Evolutionary conservation across 2,329 filamentous ascomycete species (phyloP), one percentile per base, ranked within the genome.

Genomic region (Lomentospora prolificans): DNA sequence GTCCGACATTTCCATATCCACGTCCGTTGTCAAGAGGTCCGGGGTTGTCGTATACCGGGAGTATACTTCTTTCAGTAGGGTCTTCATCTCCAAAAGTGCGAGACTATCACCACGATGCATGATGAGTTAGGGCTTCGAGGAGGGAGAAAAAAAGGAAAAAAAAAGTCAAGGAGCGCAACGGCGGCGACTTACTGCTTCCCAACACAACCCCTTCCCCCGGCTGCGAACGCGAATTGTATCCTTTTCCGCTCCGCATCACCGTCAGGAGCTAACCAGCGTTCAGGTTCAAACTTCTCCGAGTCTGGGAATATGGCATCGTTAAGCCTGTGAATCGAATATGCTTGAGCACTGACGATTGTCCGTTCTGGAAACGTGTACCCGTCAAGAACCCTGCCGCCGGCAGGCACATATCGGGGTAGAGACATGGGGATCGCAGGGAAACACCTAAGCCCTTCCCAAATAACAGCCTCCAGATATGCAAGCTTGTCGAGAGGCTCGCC

Each of bases 261-360:
- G 50, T 85, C 78, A 7, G 79, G 76, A 14, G 78, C 82, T 60
- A 96, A 80, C 91, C 91, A 96, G 61, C 92, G 79, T 57, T 92
- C 87, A 0, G 91, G 91, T 53, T 85, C 76, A 65, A 91, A 96
- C 4, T 68, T 70, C 58, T 95, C 87, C 0, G 90, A 87, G 46
- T 90, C 79, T 1, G 86, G 83, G 66, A 95, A 97, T 1, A 90
- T 85, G 56, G 84, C 76, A 9, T 70, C 66, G 60, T 85, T 78
- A 56, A 82, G 71, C 19, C 77, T 75, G 60, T 85, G 80, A 31
- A 83, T 72, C 9, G 81, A 84, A 63, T 77, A 81, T 1, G 82
- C 77, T 66, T 85, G 82, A 59, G 76, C 78, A 64, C 81, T 83
- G 53, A 84, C 81, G 41, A 82, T 73, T 0, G 80, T 79, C 4